These are phyloP conservation scores for Paecilomyces variotii DNA, from an alignment of 2,329 filamentous ascomycete species.

Conservation along the genomic window DNA sequence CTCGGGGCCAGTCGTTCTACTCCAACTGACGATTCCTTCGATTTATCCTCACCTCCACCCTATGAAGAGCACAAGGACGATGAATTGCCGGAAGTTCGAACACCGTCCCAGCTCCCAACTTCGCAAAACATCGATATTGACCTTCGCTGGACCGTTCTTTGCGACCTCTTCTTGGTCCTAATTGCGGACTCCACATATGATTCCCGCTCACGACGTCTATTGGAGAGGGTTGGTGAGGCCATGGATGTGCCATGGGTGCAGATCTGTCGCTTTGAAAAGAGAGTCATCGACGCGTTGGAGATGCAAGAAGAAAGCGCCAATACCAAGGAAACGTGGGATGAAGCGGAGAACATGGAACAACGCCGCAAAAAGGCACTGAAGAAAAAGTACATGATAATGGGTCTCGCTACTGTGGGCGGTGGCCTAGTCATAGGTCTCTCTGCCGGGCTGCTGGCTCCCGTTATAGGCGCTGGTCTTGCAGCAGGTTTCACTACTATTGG, in stretches of 20 bases:
- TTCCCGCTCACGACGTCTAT: constrained; percentile 70
- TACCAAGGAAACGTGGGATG: constrained; percentile 95
- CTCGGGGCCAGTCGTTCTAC: constrained; percentile 25
- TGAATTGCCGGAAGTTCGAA: constrained; percentile 70
- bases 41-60: constrained; percentile 46
- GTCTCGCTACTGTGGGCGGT: constrained; percentile 88
- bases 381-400: constrained; percentile 87
- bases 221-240: constrained; percentile 74
- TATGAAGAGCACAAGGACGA: constrained; percentile 57
- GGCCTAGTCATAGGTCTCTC: constrained; percentile 92
- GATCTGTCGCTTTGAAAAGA: constrained; percentile 93
- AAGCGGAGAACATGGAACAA: constrained; percentile 84
- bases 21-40: constrained; percentile 25
- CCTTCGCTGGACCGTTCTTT: constrained; percentile 91
- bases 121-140: constrained; percentile 89
- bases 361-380: constrained; percentile 75
- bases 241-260: constrained; percentile 83
- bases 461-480: constrained; percentile 88
- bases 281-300: constrained; percentile 90
- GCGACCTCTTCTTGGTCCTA: constrained; percentile 89
- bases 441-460: constrained; percentile 80
- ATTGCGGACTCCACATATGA: constrained; percentile 96
- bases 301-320: constrained; percentile 91
- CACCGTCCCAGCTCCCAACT: constrained; percentile 71
- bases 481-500: constrained; percentile 94